These are phyloP conservation scores for Fusarium stilboides DNA, from an alignment of 2,329 filamentous ascomycete genomes.

Conservation along the genomic window DNA sequence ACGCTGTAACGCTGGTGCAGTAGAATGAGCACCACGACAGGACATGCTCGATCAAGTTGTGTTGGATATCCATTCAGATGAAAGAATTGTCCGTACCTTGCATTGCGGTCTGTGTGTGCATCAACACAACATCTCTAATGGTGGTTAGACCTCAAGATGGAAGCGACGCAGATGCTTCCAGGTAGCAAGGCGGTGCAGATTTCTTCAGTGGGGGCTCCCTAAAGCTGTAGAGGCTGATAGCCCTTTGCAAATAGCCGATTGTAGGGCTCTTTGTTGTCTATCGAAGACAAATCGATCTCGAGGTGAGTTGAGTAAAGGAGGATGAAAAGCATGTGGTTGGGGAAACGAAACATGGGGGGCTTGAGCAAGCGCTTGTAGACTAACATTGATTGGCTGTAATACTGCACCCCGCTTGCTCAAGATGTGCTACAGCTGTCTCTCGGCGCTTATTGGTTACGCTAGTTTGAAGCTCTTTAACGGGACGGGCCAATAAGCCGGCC, in stretches of 20 bases:
- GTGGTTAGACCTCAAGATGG: slow-evolving; percentile 13
- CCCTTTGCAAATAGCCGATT: slow-evolving; percentile 3
- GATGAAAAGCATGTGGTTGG: slow-evolving; percentile 54
- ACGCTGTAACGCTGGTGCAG: slow-evolving; percentile 39
- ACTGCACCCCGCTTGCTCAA: slow-evolving; percentile 28
- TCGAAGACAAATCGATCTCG: slow-evolving; percentile 22
- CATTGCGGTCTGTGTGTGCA: slow-evolving; percentile 40
- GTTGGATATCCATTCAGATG: slow-evolving; percentile 14
- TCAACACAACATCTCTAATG: slow-evolving; percentile 29
- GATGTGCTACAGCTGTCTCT: slow-evolving; percentile 51
- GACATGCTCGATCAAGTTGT: slow-evolving; percentile 42
- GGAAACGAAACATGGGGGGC: slow-evolving; percentile 45
- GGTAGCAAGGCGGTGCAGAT: slow-evolving; percentile 24
- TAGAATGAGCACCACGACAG: slow-evolving; percentile 36
- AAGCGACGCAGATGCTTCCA: slow-evolving; percentile 36
- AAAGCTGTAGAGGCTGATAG: slow-evolving; percentile 12
- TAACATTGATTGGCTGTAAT: slow-evolving; percentile 25
- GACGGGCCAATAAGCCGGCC: slow-evolving; percentile 53
- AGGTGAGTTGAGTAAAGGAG: slow-evolving; percentile 36
- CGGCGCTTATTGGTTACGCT: slow-evolving; percentile 56
- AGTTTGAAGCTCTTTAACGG: slow-evolving; percentile 47
- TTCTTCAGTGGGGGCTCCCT: slow-evolving; percentile 20
- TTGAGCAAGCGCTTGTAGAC: slow-evolving; percentile 35
- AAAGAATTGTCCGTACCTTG: slow-evolving; percentile 46
- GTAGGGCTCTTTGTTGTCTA: not conserved